Base-by-base conservation (phyloP, 2,329 filamentous ascomycete genomes). In the Colletotrichum somersetense region DNA sequence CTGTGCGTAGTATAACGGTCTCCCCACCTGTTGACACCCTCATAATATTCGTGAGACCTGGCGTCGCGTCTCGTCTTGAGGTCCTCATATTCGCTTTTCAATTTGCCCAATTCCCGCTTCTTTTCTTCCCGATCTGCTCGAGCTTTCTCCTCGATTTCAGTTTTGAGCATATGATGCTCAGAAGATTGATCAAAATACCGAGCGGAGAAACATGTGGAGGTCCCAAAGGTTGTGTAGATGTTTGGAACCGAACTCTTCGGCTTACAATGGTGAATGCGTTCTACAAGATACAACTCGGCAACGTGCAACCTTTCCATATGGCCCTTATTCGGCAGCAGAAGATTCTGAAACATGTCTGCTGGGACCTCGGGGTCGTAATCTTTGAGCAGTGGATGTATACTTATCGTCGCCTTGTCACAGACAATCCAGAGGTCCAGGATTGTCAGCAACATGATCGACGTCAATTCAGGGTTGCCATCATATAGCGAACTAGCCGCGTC, bases 391-490 rank as follows among this genome's bases (percentile, higher is more conserved):
- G 83, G 79, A n/a, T 82, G 79, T 0, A 79, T 67, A 1, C 67
- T 18, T 1, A 82, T 79, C 0, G 85, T 85, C 2, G 81, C 80
- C 62, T 80, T 85, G 72, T 92, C 89, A 42, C 86, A 84, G 0
- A 86, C 87, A 10, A 88, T 76, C 90, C 90, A 92, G 0, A 92
- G 77, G 66, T 91, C 88, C 3, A 89, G 74, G 0, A 88, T 75
- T 0, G 85, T 88, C 0, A 92, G 81, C 3, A 89, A 68, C 86
- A 91, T 90, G 5, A 85, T 72, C 0, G 90, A 92, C 0, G 81
- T 75, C 0, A 78, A 79, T 71, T 87, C 84, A 0, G 89, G 85
- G 2, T 84, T 82, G 0, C 62, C 72, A 0, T 65, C 2, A 55
- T 89, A 90, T 0, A 44, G 11, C 0, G 1, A 0, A 0, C 38